Evolutionary conservation across 164 flowering plant genomes (phyloP).

Genomic region (Aristolochia fimbriata): DNA sequence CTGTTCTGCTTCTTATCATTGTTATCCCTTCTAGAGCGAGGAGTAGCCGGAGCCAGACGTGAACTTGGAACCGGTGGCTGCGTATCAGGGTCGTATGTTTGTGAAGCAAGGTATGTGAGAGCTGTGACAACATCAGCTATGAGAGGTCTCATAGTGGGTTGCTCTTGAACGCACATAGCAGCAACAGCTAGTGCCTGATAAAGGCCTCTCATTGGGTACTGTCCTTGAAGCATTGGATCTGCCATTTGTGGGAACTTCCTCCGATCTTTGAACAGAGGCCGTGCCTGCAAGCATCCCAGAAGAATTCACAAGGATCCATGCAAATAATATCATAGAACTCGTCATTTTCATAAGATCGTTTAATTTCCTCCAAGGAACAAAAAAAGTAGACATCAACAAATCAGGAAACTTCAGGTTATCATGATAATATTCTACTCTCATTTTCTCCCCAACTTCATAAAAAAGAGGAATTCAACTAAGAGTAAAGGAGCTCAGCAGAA

Average conservation of each 20-base stretch:
- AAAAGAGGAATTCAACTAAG: no score
- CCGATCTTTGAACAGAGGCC: constrained; percentile 72
- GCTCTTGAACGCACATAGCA: constrained; percentile 91
- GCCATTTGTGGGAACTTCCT: constrained; percentile 67
- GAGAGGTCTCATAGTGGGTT: constrained; percentile 72
- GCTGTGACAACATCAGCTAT: constrained; percentile 91
- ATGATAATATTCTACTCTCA: no score
- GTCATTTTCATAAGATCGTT: no score
- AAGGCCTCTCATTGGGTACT: constrained; percentile 64
- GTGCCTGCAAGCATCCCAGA: constrained; percentile 42
- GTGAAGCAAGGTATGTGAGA: constrained; percentile 63
- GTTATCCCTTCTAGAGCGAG: constrained; percentile 25
- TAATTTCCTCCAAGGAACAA: no score
- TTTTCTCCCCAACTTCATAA: no score
- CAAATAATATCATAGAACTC: no score
- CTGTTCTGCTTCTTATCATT: constrained; percentile 15
- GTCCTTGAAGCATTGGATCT: constrained; percentile 72
- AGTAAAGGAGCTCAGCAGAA: no score
- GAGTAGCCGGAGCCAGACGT: constrained; percentile 33
- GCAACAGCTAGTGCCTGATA: constrained; percentile 93
- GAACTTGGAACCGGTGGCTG: constrained; percentile 34
- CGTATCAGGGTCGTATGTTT: constrained; percentile 37
- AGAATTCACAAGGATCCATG: neutral
- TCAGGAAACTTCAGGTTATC: no score
- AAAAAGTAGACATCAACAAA: no score